Base-by-base conservation (phyloP, 2,329 filamentous ascomycete genomes). In the Pseudocercospora vitis region DNA sequence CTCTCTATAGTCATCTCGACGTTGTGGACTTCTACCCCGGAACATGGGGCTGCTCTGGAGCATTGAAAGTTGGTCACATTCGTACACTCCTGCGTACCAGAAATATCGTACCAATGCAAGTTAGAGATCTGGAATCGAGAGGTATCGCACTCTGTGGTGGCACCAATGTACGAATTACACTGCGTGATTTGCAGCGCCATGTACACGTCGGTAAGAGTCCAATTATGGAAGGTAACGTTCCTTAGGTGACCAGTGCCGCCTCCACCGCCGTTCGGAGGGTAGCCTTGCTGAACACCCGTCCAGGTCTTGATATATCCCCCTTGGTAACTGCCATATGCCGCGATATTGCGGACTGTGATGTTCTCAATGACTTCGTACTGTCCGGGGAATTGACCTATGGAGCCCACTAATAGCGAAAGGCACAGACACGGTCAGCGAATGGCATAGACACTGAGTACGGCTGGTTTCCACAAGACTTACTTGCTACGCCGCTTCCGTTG, bases 231-330 rank as follows among this genome's bases (percentile, higher is more conserved):
- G 14, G 57, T 62, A 37, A 76, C 63, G 47, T 73, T 71, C 4
- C 64, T 61, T 2, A 69, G 68, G 46, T 68, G 73, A 7, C 81
- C 81, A 0, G 77, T 62, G 2, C 81, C 81, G 12, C 78, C 81
- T 8, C 81, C 81, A 2, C 81, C 81, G 11, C 81, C 81, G 59
- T 84, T 83, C 1, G 80, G 81, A 1, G 79, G 78, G 42, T 75
- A 78, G 14, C 78, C 62, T 7, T 56, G 58, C 14, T 57, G 72
- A 7, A 76, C 67, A 14, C 78, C 79, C 3, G 50, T 48, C 81
- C 81, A 84, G 0, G 81, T 83, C 68, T 85, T 84, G 59, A 84
- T 56, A 28, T 62, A 62, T 2, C 50, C 55, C 2, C 42, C 55
- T 46, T 55, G 50, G 18, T 47, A 53, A 3, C 58, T 40, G 8